Evolutionary conservation across 2,329 filamentous ascomycete species (phyloP).

Genomic region (Shiraia sp.): DNA sequence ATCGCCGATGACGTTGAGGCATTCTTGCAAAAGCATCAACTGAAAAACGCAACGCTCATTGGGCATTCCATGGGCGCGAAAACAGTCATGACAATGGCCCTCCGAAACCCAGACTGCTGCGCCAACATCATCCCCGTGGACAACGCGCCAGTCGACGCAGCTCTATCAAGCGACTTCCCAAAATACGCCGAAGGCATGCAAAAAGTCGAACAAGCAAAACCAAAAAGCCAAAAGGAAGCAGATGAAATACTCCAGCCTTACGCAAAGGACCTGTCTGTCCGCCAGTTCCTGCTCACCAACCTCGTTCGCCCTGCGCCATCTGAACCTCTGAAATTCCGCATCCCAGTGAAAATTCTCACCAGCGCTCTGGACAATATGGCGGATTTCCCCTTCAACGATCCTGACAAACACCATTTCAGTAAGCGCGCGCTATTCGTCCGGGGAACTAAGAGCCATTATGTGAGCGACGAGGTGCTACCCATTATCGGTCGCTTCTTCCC

Average conservation of each 20-base stretch:
- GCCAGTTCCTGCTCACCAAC: constrained; percentile 92
- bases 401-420: constrained; percentile 68
- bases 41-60: constrained; percentile 76
- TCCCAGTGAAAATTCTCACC: constrained; percentile 74
- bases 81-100: constrained; percentile 83
- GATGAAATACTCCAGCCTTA: constrained; percentile 76
- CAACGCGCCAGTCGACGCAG: constrained; percentile 85
- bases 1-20: constrained; percentile 83
- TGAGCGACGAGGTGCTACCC: constrained; percentile 79
- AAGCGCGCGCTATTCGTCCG: constrained; percentile 81
- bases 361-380: constrained; percentile 73
- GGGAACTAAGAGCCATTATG: constrained; percentile 76
- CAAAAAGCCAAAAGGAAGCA: constrained; percentile 74
- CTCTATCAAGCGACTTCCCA: constrained; percentile 73
- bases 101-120: constrained; percentile 69
- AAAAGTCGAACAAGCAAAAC: constrained; percentile 69
- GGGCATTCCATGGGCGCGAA: constrained; percentile 98
- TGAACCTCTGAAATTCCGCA: constrained; percentile 70
- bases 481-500: constrained; percentile 83
- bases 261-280: constrained; percentile 74
- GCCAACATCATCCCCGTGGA: constrained; percentile 80
- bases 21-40: constrained; percentile 73
- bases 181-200: constrained; percentile 85
- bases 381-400: constrained; percentile 84
- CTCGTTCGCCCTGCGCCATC: constrained; percentile 61